These are phyloP conservation scores for Leccinum sublutescens DNA, from an alignment of 768 basidiomycete species.

Conservation along the genomic window DNA sequence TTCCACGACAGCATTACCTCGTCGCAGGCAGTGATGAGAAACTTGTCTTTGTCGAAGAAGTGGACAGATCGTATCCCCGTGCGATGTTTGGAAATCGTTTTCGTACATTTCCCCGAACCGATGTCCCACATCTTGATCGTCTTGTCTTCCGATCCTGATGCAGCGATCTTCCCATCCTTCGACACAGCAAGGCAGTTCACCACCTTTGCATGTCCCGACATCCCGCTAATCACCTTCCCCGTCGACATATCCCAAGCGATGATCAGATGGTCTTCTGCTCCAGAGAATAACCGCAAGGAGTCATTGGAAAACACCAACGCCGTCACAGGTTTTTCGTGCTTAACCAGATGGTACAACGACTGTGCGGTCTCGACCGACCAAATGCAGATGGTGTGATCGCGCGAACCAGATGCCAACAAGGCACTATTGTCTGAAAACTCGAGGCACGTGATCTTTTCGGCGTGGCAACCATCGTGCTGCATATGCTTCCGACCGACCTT, in stretches of 20 bases:
- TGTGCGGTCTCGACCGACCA: conserved; percentile 24
- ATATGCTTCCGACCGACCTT: conserved; percentile 18
- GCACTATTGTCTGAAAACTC: conserved; percentile 18
- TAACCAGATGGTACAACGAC: conserved; percentile 8
- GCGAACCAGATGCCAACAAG: conserved; percentile 20
- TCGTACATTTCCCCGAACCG: conserved; percentile 13
- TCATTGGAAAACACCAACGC: conserved; percentile 24
- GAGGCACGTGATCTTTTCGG: conserved; percentile 15
- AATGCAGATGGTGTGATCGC: conserved; percentile 16
- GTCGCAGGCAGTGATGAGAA: conserved; percentile 10
- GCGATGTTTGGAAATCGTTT: conserved; percentile 15
- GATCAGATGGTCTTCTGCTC: conserved; percentile 23
- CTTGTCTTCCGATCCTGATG: conserved; percentile 26
- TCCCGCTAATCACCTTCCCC: conserved; percentile 13
- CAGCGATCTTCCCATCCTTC: conserved; percentile 13
- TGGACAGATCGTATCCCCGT: conserved; percentile 12
- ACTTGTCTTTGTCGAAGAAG: conserved; percentile 13
- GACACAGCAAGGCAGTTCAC: conserved; percentile 23
- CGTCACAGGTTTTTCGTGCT: conserved; percentile 20
- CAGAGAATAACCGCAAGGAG: conserved; percentile 20
- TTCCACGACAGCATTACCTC: conserved; percentile 10
- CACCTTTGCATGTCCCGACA: conserved; percentile 21
- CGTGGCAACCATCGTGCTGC: conserved; percentile 13
- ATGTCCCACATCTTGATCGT: conserved; percentile 27
- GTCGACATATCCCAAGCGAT: conserved; percentile 19